Evolutionary conservation across 345 rosid genomes (phyloP).

Genomic region (Rhodomyrtus tomentosa): DNA sequence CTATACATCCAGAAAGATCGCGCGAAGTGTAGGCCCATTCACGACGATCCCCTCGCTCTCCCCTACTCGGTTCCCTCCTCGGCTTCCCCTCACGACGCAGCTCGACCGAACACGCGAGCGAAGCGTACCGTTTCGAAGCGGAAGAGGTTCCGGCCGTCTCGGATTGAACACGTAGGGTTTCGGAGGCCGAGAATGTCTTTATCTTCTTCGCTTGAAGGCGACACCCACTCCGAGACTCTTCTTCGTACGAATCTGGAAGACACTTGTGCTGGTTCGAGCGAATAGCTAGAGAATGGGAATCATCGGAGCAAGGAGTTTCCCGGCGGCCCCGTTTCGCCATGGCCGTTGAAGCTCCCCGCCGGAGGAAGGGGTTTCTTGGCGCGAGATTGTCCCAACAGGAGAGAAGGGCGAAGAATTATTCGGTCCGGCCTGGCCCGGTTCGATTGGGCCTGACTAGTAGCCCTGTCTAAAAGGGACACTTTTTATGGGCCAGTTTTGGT

Average conservation of each 20-base stretch:
- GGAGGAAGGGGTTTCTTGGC: not conserved
- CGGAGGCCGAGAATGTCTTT: not conserved
- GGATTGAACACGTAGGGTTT: constrained; percentile 5
- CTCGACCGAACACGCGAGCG: constrained; percentile 1
- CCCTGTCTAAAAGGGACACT: not conserved
- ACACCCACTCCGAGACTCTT: not conserved
- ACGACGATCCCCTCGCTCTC: constrained; percentile 6
- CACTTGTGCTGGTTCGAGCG: not conserved
- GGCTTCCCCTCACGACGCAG: not conserved
- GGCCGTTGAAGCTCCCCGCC: not conserved
- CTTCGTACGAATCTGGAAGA: not conserved
- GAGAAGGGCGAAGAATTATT: not conserved
- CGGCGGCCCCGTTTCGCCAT: not conserved
- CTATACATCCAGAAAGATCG: constrained; percentile 17
- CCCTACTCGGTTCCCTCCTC: not conserved
- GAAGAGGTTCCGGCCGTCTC: not conserved
- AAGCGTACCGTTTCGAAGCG: constrained; percentile 7
- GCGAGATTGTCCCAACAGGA: not conserved
- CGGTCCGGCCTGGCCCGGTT: not conserved
- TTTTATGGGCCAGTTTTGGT: not conserved
- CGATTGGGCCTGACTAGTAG: not conserved
- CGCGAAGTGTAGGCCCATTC: constrained; percentile 23
- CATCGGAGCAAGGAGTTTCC: not conserved
- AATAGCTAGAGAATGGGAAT: not conserved
- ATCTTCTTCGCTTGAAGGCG: constrained; percentile 1